Evolutionary conservation across 495 filamentous ascomycete species (phyloP).

Genomic region (Astrothelium subdiscretum): DNA sequence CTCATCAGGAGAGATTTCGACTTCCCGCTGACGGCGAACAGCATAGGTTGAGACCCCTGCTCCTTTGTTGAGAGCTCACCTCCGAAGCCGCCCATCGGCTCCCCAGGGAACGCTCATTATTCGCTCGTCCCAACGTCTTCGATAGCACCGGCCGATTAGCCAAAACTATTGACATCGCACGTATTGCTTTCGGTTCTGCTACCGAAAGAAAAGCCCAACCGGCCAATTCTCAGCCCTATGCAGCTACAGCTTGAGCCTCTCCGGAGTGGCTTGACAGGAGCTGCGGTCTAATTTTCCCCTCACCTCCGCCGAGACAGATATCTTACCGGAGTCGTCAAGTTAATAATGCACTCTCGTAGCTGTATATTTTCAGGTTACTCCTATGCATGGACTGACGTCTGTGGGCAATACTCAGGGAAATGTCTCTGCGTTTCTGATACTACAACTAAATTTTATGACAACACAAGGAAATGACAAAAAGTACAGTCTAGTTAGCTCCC

Average conservation of each 20-base stretch:
- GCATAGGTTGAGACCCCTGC: background rate
- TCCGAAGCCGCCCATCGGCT: background rate
- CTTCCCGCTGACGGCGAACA: background rate
- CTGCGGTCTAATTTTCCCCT: background rate
- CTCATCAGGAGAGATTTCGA: background rate
- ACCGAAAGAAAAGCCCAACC: background rate
- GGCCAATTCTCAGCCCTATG: background rate
- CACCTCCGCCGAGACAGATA: background rate
- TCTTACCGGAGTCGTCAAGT: too few species aligned
- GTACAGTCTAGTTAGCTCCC: background rate
- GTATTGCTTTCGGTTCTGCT: background rate
- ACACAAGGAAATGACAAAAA: background rate
- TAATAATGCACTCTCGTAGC: too few species aligned
- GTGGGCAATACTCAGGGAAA: background rate
- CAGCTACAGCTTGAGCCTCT: background rate
- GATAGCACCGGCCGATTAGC: background rate
- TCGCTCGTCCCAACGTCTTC: background rate
- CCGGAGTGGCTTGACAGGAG: background rate
- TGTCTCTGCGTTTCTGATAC: background rate
- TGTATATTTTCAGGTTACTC: too few species aligned
- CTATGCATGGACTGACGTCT: too few species aligned
- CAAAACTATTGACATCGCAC: background rate
- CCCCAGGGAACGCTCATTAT: background rate
- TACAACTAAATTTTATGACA: background rate
- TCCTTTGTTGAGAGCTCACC: background rate